Base-by-base conservation (phyloP, 2,329 filamentous ascomycete species). In the Arthrobotrys entomopaga region DNA sequence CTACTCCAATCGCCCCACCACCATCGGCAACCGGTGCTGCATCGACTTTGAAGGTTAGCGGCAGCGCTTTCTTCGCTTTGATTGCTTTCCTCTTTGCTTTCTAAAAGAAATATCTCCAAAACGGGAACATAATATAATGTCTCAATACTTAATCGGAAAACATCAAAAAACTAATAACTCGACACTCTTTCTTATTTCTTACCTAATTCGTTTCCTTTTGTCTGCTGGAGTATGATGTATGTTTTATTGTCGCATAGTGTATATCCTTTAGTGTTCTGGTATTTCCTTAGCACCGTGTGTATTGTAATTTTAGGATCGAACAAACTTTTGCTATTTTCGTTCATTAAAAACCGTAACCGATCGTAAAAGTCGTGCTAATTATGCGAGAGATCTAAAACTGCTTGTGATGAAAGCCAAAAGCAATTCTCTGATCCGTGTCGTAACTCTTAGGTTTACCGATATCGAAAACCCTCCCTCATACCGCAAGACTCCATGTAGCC, bases 1-100 rank as follows among this genome's bases (percentile, higher is more conserved):
- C n/a, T 20, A n/a, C 34, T 43, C 34, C 29, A 7, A 19, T 43
- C 19, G 19, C 8, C 13, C 46, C 46, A 22, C 46, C 46, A 20
- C 46, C 46, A 50, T 19, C 16, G 3, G 1, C 20, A 13, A 20
- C 46, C 13, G 46, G 16, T 24, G 46, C 16, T 22, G 53, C 53
- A 8, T 42, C 53, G 13, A 19, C 53, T 43, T 22, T 57, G 34
- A 34, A 57, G 29, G 16, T 57, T 11, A 34, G 53, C 19, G 26
- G 53, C 20, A 38, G 22, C 19, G 26, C 38, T 11, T 24, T 57
- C 34, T 24, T 43, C 26, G 53, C 34, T 24, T 43, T 57, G 53
- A 10, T 57, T 16, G 53, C 53, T 57, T 15, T 57, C 19, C 7
- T 57, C 5, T 57, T 57, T 13, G 38, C 19, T 15, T 24, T 57